A percentile compares a stretch with the other conserved stretches of the same genome.
Evolutionary conservation across 768 basidiomycete species (phyloP).

Genomic region (Phanerodontia chrysosporium): DNA sequence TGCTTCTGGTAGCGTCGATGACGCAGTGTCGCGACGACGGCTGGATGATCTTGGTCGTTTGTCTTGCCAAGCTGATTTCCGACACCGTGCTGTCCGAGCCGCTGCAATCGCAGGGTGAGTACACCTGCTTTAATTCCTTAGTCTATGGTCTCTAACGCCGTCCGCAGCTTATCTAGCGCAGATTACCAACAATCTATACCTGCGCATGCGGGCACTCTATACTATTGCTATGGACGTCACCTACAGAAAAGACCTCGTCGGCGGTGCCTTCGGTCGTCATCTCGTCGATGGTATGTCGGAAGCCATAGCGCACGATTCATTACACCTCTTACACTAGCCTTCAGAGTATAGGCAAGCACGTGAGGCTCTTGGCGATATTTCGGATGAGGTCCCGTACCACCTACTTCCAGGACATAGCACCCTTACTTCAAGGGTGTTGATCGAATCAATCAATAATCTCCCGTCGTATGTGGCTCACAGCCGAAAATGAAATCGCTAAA

Average conservation of each 20-base stretch:
- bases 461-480: not conserved
- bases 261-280: slow-evolving; percentile 1
- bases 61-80: not conserved
- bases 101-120: not conserved
- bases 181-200: not conserved
- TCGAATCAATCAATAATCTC: not conserved
- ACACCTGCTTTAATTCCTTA: not conserved
- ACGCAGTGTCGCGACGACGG: not conserved
- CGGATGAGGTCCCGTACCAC: slow-evolving; percentile 1
- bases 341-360: slow-evolving; percentile 1
- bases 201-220: slow-evolving; percentile 1
- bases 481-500: not conserved
- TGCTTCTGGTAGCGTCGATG: not conserved
- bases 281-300: not conserved
- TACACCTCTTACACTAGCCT: too few species aligned
- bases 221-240: not conserved
- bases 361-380: not conserved
- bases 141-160: not conserved
- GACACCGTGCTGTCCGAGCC: not conserved
- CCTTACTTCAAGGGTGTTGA: not conserved
- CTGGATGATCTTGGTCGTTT: not conserved
- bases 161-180: not conserved
- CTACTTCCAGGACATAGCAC: not conserved
- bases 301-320: too few species aligned
- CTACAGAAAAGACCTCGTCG: not conserved